phyloP scores from a whole-genome alignment of 495 filamentous ascomycete genomes.

The Trichoderma asperelloides region DNA sequence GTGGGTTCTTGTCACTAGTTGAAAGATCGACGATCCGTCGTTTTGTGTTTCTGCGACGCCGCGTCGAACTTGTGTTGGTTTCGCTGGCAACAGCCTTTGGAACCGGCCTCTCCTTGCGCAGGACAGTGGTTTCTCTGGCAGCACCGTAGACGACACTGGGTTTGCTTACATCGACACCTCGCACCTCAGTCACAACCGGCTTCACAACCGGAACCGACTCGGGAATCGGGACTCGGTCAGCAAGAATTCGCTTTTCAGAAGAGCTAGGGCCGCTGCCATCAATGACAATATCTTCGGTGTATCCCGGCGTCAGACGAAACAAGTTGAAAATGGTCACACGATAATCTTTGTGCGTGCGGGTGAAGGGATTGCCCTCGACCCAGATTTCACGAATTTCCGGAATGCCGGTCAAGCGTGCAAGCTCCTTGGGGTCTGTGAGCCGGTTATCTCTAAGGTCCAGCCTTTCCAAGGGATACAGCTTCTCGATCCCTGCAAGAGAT shows the following conservation, averaged over 20 bases:
- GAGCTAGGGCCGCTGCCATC: slow-evolving; percentile 74
- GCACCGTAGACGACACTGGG: slow-evolving; percentile 44
- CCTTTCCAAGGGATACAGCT: slow-evolving; percentile 76
- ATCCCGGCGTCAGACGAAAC: slow-evolving; percentile 87
- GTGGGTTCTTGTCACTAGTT: slow-evolving; percentile 36
- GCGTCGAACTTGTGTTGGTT: slow-evolving; percentile 41
- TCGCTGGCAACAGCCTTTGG: slow-evolving; percentile 39
- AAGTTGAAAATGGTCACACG: slow-evolving; percentile 90
- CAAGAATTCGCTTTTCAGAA: slow-evolving; percentile 71
- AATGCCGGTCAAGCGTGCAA: slow-evolving; percentile 80
- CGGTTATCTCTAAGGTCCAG: slow-evolving; percentile 89
- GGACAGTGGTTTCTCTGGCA: slow-evolving; percentile 35
- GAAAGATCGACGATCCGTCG: slow-evolving; percentile 80
- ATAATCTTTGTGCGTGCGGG: slow-evolving; percentile 75
- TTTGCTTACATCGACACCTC: slow-evolving; percentile 56
- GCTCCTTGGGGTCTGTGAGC: slow-evolving; percentile 78
- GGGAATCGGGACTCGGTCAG: slow-evolving; percentile 71
- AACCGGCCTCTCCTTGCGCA: slow-evolving; percentile 42
- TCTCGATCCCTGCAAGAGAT: slow-evolving; percentile 86
- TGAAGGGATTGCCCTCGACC: slow-evolving; percentile 83
- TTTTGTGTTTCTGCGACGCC: slow-evolving; percentile 47
- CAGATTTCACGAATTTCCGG: slow-evolving; percentile 90
- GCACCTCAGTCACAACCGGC: slow-evolving; percentile 46
- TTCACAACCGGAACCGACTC: slow-evolving; percentile 69
- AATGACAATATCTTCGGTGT: slow-evolving; percentile 81